These are phyloP conservation scores for Diospyros lotus DNA, from an alignment of 148 eudicot species.

Conservation along the genomic window DNA sequence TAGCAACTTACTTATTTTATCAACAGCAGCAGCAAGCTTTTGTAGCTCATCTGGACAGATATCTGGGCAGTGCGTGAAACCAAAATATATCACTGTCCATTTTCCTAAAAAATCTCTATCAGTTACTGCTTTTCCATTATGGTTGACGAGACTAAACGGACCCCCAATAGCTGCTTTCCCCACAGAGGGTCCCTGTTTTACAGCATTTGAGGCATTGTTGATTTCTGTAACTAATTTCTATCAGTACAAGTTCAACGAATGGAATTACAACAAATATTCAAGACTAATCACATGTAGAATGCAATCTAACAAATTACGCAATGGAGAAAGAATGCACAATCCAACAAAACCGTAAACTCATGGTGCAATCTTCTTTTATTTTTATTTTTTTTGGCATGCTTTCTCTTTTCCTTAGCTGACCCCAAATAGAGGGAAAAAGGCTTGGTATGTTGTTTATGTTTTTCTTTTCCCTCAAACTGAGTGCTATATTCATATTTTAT, in stretches of 20 bases:
- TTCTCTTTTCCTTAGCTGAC: too few species aligned
- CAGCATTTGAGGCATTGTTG: conserved; percentile 57
- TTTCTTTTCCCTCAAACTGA: too few species aligned
- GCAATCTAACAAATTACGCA: background rate
- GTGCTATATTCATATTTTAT: too few species aligned
- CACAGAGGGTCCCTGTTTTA: conserved; percentile 83
- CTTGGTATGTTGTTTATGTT: too few species aligned
- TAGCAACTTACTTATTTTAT: conserved; percentile 76
- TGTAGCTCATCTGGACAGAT: conserved; percentile 96
- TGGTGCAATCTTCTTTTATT: too few species aligned
- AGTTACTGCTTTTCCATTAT: conserved; percentile 74
- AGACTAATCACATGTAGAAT: background rate
- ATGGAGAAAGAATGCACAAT: background rate
- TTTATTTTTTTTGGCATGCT: too few species aligned
- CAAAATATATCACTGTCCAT: conserved; percentile 88
- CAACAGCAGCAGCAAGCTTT: conserved; percentile 83
- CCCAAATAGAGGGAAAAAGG: too few species aligned
- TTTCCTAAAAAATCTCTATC: conserved; percentile 75
- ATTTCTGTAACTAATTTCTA: conserved; percentile 49
- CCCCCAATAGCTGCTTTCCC: conserved; percentile 98
- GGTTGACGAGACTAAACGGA: conserved; percentile 74
- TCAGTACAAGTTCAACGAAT: background rate
- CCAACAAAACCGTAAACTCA: background rate
- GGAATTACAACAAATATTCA: background rate
- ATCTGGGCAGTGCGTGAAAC: conserved; percentile 97